Evolutionary conservation across 257 asterid species (phyloP).

Genomic region (Solanum clarkiae): DNA sequence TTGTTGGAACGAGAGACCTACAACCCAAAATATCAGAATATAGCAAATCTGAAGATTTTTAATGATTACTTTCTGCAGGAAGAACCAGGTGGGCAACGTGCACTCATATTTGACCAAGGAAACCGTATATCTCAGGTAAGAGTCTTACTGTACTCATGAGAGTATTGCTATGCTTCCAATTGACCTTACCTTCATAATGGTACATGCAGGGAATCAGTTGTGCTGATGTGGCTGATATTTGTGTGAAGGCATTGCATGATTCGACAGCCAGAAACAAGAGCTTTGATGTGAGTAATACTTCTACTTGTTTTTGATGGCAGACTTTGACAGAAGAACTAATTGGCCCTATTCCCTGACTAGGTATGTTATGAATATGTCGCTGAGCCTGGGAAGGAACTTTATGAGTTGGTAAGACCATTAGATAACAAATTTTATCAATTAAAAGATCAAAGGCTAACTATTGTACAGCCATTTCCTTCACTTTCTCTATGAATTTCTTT

Average conservation of each 20-base stretch:
- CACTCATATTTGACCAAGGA: constrained; percentile 93
- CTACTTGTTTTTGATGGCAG: not conserved
- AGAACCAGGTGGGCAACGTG: constrained; percentile 99
- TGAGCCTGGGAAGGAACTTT: constrained; percentile 91
- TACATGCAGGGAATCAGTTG: constrained; percentile 79
- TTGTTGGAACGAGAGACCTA: not conserved
- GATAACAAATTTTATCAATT: not conserved
- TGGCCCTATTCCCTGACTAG: constrained; percentile 17
- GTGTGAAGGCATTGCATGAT: constrained; percentile 95
- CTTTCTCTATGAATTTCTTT: not conserved
- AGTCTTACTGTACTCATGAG: not conserved
- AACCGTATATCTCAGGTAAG: constrained; percentile 89
- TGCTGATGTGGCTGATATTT: constrained; percentile 96
- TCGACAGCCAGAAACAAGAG: constrained; percentile 98
- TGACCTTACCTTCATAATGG: not conserved
- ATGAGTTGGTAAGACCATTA: constrained; percentile 60
- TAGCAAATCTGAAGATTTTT: not conserved
- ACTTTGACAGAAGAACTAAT: constrained; percentile 1
- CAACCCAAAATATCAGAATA: not conserved
- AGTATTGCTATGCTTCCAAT: not conserved
- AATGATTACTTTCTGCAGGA: constrained; percentile 35
- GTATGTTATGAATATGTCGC: constrained; percentile 90
- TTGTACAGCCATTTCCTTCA: not conserved
- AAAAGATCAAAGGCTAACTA: not conserved
- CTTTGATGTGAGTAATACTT: constrained; percentile 59